Percentiles rank a stretch among this genome's conserved stretches.
These are phyloP conservation scores for Hordeum marinum DNA, from an alignment of 176 grass and related monocot genomes.

Conservation along the genomic window DNA sequence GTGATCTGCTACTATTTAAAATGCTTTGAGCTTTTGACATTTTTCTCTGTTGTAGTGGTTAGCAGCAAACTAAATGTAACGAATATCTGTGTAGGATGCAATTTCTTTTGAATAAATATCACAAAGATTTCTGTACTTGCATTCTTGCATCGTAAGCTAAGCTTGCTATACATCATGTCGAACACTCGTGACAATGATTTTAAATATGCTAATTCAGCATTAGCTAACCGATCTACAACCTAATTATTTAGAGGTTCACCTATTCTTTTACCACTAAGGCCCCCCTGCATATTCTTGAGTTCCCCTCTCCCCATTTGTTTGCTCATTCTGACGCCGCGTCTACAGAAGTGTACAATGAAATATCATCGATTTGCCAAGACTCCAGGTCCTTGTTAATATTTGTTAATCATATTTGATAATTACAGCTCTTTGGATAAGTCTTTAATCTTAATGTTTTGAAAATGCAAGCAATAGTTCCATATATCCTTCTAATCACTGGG, in stretches of 20 bases:
- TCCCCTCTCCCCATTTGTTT: background rate
- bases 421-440: no score
- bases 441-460: background rate
- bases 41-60: background rate
- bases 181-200: background rate
- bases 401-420: background rate
- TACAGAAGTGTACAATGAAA: background rate
- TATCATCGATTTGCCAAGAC: background rate
- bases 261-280: background rate
- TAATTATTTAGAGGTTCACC: background rate
- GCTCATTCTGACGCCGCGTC: background rate
- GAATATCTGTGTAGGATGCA: background rate
- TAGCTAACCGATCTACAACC: background rate
- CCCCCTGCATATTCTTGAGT: background rate
- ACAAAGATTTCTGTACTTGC: background rate
- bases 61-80: background rate
- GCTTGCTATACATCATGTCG: background rate
- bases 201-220: background rate
- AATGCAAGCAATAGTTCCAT: background rate
- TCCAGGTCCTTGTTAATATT: background rate
- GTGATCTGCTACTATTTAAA: background rate
- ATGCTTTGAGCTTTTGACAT: background rate
- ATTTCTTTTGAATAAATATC: background rate
- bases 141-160: background rate
- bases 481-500: slow-evolving; percentile 1